Evolutionary conservation across 1,139 yeast genomes (phyloP).

Genomic region (Blastobotrys elegans): DNA sequence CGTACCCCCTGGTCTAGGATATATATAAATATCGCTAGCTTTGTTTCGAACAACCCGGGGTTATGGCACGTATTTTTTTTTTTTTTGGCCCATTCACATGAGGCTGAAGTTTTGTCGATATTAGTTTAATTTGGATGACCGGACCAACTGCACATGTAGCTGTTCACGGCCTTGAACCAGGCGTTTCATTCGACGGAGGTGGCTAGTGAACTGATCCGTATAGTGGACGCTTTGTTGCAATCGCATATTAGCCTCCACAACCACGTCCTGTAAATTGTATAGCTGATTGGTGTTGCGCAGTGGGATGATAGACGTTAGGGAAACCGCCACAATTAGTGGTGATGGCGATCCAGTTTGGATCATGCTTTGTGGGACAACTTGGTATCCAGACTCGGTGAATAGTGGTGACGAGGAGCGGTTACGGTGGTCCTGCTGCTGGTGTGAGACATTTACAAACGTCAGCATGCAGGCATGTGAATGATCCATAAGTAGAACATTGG

Average conservation of each 20-base stretch:
- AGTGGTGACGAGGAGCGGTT: neutral
- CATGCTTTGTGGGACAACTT: conserved; percentile 1
- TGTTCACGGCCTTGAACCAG: neutral
- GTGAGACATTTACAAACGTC: conserved; percentile 1
- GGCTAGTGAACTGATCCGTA: neutral
- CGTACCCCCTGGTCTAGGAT: neutral
- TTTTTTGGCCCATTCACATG: neutral
- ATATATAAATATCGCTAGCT: too few species aligned
- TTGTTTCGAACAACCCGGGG: neutral
- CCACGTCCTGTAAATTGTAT: neutral
- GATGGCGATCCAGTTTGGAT: neutral
- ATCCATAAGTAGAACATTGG: conserved; percentile 1
- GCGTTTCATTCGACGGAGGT: neutral
- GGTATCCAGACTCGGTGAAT: neutral
- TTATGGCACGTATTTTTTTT: neutral
- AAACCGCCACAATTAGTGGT: neutral
- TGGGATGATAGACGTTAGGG: neutral
- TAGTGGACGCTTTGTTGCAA: neutral
- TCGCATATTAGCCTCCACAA: conserved; percentile 3
- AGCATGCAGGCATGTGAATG: conserved; percentile 1
- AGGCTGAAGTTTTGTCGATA: too few species aligned
- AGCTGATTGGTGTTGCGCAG: neutral
- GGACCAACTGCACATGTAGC: neutral
- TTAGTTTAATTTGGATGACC: too few species aligned
- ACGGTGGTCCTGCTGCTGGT: neutral